Base-by-base conservation (phyloP, 176 grass and related monocot species). In the Tillandsia leiboldiana region DNA sequence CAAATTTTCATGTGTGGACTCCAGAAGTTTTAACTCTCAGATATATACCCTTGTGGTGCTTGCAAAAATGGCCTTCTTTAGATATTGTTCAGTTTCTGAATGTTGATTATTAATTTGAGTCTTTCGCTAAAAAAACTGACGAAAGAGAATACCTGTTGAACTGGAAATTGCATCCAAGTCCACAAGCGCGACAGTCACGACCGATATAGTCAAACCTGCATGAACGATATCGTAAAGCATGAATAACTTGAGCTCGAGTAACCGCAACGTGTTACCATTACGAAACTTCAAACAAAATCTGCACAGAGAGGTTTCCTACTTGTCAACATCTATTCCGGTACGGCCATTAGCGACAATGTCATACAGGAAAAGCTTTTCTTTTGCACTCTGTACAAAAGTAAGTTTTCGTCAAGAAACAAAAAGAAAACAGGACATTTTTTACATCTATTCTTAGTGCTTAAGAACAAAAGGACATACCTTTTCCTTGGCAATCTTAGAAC, bases 271-370 rank as follows among this genome's bases (percentile, higher is more conserved):
- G 10, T 11, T 26, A 79, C 72, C 70, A 6, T 27, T 27, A 67
- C 29, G 53, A 77, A 76, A 73, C 26, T 0, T 26, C 63, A 68
- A 5, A 83, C 58, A 72, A 52, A 57, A 9, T 71, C 58, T 71
- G 70, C 50, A 68, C 22, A 78, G 74, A 70, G 62, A 62, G 75
- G 18, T 26, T 29, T 51, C 81, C 68, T 80, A 96, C 93, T 96
- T 96, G 78, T 96, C 93, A 74, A 96, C 93, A 83, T 96, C 93
- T 78, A 96, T 96, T 53, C 93, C 93, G 64, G 87, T 96, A 77
- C 86, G 83, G 48, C 93, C 93, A 82, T 96, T 96, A 69, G 93
- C 93, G 81, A 96, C 93, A 79, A 96, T 96, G 77, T 96, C 93
- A 83, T 96, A 96, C 42, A 96, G 82, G 76, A 96, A 96, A 53